A percentile compares a stretch with the other conserved stretches of the same genome.
Conservation (phyloP, 768 basidiomycete species). For the Lentinula sp. region DNA sequence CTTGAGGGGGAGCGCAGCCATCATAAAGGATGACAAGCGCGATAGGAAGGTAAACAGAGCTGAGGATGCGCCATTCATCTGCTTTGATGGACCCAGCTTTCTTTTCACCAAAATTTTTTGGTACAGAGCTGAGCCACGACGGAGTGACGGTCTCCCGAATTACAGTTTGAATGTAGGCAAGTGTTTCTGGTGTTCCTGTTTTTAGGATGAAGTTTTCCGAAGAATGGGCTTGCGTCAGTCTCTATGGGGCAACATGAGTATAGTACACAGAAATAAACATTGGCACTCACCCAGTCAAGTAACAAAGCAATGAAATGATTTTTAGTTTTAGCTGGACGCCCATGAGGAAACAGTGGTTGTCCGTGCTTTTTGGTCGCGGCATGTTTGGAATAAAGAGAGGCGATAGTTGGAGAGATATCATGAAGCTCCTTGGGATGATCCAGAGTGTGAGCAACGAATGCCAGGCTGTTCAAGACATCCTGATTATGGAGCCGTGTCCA, state of each 20-base stretch:
- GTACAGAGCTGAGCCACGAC: slow-evolving; percentile 21
- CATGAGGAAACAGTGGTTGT: not conserved
- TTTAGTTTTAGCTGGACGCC: not conserved
- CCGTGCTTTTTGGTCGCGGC: not conserved
- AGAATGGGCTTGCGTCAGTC: not conserved
- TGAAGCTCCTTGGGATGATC: not conserved
- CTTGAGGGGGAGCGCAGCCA: not conserved
- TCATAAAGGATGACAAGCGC: slow-evolving; percentile 22
- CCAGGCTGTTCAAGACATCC: not conserved
- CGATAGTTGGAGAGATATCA: not conserved
- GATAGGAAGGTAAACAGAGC: slow-evolving; percentile 25
- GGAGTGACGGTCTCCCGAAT: slow-evolving; percentile 17
- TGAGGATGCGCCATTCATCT: slow-evolving; percentile 26
- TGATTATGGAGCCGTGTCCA: not conserved
- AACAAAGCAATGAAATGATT: slow-evolving; percentile 5
- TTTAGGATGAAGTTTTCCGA: not conserved
- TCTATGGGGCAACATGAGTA: not conserved
- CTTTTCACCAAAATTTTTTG: slow-evolving; percentile 19
- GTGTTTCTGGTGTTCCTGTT: slow-evolving; percentile 2
- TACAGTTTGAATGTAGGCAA: slow-evolving; percentile 15
- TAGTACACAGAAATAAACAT: not conserved
- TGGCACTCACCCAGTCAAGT: not conserved
- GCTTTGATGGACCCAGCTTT: slow-evolving; percentile 29
- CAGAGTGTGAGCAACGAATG: not conserved
- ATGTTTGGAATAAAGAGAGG: not conserved